Conservation (phyloP, 306 rosid species). For the Cajanus cajan region DNA sequence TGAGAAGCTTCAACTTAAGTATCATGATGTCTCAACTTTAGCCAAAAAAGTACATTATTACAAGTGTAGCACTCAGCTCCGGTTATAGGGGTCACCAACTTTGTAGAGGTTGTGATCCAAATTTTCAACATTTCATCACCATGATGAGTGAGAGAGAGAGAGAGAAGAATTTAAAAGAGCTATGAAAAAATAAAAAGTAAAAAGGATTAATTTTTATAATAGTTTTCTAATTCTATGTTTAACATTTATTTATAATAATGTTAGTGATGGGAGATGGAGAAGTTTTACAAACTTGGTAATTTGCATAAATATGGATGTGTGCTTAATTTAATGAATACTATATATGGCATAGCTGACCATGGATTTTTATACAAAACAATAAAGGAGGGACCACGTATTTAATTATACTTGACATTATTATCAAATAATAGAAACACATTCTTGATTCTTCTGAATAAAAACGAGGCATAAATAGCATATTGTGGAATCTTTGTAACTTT, state of each 20-base stretch:
- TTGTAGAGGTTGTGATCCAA: slow-evolving; percentile 13
- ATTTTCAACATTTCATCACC: slow-evolving; percentile 8
- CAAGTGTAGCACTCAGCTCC: slow-evolving; percentile 16
- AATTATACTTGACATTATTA: slow-evolving; percentile 4
- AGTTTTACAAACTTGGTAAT: slow-evolving; percentile 1
- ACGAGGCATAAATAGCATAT: neutral
- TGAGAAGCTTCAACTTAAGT: slow-evolving; percentile 34
- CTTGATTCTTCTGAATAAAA: neutral
- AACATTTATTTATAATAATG: neutral
- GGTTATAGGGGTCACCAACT: slow-evolving; percentile 7
- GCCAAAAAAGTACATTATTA: slow-evolving; percentile 37
- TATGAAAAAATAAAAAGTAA: neutral
- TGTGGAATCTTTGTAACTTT: slow-evolving; percentile 28
- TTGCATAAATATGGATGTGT: neutral
- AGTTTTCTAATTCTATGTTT: neutral
- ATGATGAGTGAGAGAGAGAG: neutral
- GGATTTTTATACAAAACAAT: neutral
- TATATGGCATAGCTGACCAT: slow-evolving; percentile 12
- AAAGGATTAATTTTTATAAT: neutral
- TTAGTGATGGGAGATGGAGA: neutral
- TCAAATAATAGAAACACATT: slow-evolving; percentile 7
- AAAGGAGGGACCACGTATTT: slow-evolving; percentile 25
- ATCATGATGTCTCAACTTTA: slow-evolving; percentile 51
- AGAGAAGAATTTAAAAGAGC: neutral
- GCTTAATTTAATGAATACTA: slow-evolving; percentile 13